These are phyloP conservation scores for Podaxis pistillaris DNA, from an alignment of 768 basidiomycete species.

Conservation along the genomic window DNA sequence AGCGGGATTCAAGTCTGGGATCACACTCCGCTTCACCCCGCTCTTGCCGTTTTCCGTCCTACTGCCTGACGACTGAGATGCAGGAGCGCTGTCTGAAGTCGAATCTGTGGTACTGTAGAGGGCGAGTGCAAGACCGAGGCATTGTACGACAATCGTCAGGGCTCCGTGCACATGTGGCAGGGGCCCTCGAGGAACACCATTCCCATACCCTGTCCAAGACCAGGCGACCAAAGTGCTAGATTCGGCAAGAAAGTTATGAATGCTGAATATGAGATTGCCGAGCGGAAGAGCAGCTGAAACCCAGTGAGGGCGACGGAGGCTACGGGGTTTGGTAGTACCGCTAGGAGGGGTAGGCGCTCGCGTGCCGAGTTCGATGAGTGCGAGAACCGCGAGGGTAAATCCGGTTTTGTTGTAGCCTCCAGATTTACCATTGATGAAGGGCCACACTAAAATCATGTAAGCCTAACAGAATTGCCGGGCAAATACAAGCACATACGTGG, in stretches of 20 bases:
- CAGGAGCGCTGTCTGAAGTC: conserved; percentile 25
- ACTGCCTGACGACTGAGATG: neutral
- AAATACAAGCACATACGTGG: conserved; percentile 46
- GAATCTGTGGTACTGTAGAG: conserved; percentile 24
- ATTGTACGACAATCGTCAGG: conserved; percentile 63
- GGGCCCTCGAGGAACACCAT: conserved; percentile 61
- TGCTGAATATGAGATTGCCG: conserved; percentile 65
- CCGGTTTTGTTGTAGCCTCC: conserved; percentile 74
- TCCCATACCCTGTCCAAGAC: conserved; percentile 87
- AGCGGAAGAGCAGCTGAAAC: conserved; percentile 50
- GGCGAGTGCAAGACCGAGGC: conserved; percentile 48
- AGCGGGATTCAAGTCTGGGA: neutral
- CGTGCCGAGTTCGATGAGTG: conserved; percentile 54
- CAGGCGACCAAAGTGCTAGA: conserved; percentile 78
- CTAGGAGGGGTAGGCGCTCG: conserved; percentile 27
- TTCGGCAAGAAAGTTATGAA: conserved; percentile 75
- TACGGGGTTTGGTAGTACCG: neutral
- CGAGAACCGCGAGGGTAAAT: conserved; percentile 52
- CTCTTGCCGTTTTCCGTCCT: neutral
- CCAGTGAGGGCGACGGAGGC: neutral
- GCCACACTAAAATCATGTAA: conserved; percentile 59
- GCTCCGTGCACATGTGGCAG: conserved; percentile 70
- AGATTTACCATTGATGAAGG: conserved; percentile 61
- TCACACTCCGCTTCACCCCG: neutral
- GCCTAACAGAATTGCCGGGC: neutral